Evolutionary conservation across 352 stramenopile genomes (phyloP), one percentile per base, ranked within the genome.

Genomic region (Phytophthora megakarya): DNA sequence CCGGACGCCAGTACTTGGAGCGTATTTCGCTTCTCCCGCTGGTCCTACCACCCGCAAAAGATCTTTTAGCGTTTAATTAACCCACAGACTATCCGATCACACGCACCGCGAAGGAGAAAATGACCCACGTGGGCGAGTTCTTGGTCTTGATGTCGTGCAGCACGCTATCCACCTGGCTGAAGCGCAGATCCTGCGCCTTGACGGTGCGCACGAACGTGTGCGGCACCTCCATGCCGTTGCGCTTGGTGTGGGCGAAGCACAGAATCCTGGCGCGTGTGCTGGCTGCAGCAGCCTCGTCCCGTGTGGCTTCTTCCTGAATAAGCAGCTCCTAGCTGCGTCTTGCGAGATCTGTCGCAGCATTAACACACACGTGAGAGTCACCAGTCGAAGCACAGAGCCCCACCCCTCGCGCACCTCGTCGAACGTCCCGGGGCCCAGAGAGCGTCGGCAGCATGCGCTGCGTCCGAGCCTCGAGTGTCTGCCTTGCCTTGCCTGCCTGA

Each of bases 181-280:
- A 92, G 59, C 73, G 85, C 46, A 94, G 65, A 60, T 90, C 86
- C 56, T 90, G 77, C 40, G 86, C 81, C 63, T 92, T 92, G 46
- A 94, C 86, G 13, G 80, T 91, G 53, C 84, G 80, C 67, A 94
- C 86, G 56, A 92, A 94, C 51, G 86, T 94, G 70, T 89, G 81
- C 54, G 81, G 80, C 63, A 90, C 70, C 49, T 87, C 67, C 70
- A 76, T 86, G 44, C 67, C 70, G 66, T 75, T 75, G 37, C 70
- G 70, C 61, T 75, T 78, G 18, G 56, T 63, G 45, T 78, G 61
- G 44, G 61, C 45, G 49, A 78, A 72, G 58, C 70, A 78, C 66
- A 78, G 53, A 75, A 78, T 78, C 52, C 56, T 78, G 70, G 43
- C 51, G 23, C 49, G 43, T 13, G 52, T 69, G 26, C 53, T 43